Evolutionary conservation across 2,329 filamentous ascomycete species (phyloP).

Genomic region (Talaromyces sp.): DNA sequence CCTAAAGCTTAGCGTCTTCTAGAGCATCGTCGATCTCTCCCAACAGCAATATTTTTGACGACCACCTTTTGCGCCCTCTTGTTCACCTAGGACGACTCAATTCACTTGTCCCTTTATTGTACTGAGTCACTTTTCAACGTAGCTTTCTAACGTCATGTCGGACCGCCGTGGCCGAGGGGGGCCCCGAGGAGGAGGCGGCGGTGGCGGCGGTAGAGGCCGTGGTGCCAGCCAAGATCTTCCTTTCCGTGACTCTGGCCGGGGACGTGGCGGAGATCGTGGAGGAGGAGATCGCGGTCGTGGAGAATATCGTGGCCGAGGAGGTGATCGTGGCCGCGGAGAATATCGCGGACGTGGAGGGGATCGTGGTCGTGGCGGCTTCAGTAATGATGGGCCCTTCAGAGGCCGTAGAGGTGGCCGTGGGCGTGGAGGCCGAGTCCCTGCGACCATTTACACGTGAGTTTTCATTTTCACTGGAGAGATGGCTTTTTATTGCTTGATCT

Average conservation of each 20-base stretch:
- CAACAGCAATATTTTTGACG: not conserved
- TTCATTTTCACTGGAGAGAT: not conserved
- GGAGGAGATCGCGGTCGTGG: conserved; percentile 4
- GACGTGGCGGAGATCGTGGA: conserved; percentile 7
- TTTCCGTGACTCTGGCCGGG: not conserved
- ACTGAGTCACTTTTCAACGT: not conserved
- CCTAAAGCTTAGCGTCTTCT: not conserved
- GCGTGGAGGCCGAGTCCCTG: conserved; percentile 11
- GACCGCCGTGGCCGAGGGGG: not conserved
- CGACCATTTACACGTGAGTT: conserved; percentile 8
- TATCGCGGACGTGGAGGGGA: conserved; percentile 18
- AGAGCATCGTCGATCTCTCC: not conserved
- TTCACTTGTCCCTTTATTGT: not conserved
- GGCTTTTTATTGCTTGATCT: not conserved
- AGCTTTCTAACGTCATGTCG: not conserved
- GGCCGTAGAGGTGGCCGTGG: conserved; percentile 22
- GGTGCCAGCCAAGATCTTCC: not conserved
- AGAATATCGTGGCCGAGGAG: conserved; percentile 20
- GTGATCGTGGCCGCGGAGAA: not conserved
- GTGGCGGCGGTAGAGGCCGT: not conserved
- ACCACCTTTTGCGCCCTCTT: not conserved
- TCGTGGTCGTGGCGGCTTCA: conserved; percentile 15
- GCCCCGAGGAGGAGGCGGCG: not conserved
- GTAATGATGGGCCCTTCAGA: conserved; percentile 10
- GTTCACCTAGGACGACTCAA: not conserved